These are phyloP conservation scores for Candida albicans DNA, from an alignment of 1,139 yeast species.

Conservation along the genomic window DNA sequence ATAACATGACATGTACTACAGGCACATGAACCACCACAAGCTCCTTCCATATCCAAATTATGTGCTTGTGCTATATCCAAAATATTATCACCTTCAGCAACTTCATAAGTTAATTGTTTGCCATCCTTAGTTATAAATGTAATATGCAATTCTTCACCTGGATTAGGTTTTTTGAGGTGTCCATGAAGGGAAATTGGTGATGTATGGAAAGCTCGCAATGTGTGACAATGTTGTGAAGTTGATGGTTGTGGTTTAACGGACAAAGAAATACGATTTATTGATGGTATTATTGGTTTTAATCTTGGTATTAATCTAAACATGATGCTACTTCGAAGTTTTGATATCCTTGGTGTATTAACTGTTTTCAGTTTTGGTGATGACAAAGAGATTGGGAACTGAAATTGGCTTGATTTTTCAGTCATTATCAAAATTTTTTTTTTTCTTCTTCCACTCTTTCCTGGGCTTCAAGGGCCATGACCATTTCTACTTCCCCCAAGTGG, in stretches of 20 bases:
- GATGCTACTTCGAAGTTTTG: background rate
- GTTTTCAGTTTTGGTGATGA: background rate
- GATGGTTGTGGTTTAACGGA: background rate
- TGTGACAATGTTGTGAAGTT: background rate
- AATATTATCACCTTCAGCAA: constrained; percentile 87
- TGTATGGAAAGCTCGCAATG: constrained; percentile 19
- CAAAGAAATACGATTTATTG: too few relatives aligned
- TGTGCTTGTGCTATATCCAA: constrained; percentile 94
- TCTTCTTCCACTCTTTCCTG: background rate
- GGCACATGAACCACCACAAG: constrained; percentile 99
- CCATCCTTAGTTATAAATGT: constrained; percentile 95
- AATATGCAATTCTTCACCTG: constrained; percentile 89
- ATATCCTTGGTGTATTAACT: too few relatives aligned
- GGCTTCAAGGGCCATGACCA: too few relatives aligned
- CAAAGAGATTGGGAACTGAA: too few relatives aligned
- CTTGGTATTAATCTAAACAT: constrained; percentile 5
- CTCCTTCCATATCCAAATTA: constrained; percentile 95
- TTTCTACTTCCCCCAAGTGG: background rate
- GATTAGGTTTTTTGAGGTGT: constrained; percentile 83
- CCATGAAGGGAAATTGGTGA: constrained; percentile 55
- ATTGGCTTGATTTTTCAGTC: background rate
- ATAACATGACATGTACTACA: constrained; percentile 97
- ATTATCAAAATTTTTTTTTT: background rate
- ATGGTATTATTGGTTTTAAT: background rate
- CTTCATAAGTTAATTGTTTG: constrained; percentile 74